Conservation (phyloP, 2,329 filamentous ascomycete species). For the Colletotrichum costaricense region DNA sequence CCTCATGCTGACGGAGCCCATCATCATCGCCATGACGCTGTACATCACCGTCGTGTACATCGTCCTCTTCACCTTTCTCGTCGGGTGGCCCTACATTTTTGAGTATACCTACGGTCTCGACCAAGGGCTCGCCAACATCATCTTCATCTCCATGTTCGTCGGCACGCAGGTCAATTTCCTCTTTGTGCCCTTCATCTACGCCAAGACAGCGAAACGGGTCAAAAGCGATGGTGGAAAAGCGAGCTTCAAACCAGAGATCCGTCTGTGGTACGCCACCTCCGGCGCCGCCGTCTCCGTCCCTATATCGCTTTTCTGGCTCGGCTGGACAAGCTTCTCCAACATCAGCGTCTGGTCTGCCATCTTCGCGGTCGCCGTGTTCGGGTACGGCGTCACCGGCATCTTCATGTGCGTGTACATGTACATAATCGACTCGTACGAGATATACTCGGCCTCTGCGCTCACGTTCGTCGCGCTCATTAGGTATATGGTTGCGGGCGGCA, state of each 20-base stretch:
- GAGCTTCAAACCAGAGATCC: slow-evolving; percentile 48
- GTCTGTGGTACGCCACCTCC: slow-evolving; percentile 56
- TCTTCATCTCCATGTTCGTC: slow-evolving; percentile 56
- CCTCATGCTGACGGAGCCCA: slow-evolving; percentile 50
- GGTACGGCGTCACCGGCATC: slow-evolving; percentile 57
- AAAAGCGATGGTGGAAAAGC: slow-evolving; percentile 40
- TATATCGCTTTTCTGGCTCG: slow-evolving; percentile 61
- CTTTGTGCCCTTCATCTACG: slow-evolving; percentile 48
- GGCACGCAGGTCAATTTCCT: slow-evolving; percentile 50
- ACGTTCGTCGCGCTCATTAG: slow-evolving; percentile 45
- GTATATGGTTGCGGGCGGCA: slow-evolving; percentile 46
- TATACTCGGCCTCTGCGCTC: slow-evolving; percentile 46
- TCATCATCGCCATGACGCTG: slow-evolving; percentile 55
- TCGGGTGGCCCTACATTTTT: slow-evolving; percentile 63
- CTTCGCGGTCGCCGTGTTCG: slow-evolving; percentile 54
- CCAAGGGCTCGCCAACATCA: slow-evolving; percentile 54
- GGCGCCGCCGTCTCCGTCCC: slow-evolving; percentile 53
- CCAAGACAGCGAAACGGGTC: slow-evolving; percentile 37
- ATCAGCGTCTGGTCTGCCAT: slow-evolving; percentile 59
- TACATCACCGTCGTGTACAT: slow-evolving; percentile 66
- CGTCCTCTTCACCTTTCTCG: slow-evolving; percentile 64
- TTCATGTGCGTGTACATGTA: slow-evolving; percentile 48
- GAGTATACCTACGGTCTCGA: slow-evolving; percentile 52
- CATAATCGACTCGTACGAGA: slow-evolving; percentile 49
- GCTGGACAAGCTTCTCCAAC: slow-evolving; percentile 55